These are phyloP conservation scores for Rugonectria rugulosa DNA, from an alignment of 2,329 filamentous ascomycete genomes.

Conservation along the genomic window DNA sequence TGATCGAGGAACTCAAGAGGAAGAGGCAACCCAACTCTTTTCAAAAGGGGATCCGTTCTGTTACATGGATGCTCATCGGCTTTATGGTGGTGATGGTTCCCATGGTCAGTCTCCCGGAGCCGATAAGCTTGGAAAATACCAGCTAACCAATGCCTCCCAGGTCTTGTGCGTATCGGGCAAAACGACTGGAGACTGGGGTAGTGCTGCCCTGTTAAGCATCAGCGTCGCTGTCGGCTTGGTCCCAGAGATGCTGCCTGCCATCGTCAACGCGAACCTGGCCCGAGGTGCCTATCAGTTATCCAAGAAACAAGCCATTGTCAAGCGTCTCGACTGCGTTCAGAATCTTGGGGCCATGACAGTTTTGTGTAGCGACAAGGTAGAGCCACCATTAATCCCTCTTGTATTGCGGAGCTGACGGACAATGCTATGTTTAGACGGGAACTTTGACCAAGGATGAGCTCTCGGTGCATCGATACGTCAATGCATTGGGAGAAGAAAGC, in stretches of 20 bases:
- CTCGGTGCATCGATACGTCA: constrained; percentile 33
- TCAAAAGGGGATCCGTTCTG: constrained; percentile 39
- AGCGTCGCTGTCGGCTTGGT: constrained; percentile 42
- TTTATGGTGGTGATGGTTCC: constrained; percentile 43
- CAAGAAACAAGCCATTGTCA: constrained; percentile 47
- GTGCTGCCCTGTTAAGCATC: constrained; percentile 39
- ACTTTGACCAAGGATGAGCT: constrained; percentile 42
- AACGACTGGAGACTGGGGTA: constrained; percentile 36
- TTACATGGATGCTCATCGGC: constrained; percentile 40
- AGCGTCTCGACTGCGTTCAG: constrained; percentile 43
- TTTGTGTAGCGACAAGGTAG: constrained; percentile 42
- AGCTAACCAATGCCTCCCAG: neutral
- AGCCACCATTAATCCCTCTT: neutral
- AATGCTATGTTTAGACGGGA: constrained; percentile 28
- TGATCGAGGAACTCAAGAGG: too few species aligned
- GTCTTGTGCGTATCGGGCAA: neutral
- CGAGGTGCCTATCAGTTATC: constrained; percentile 25
- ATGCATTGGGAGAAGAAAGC: constrained; percentile 22
- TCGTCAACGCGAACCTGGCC: constrained; percentile 41
- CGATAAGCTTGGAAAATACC: neutral
- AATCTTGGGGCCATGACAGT: constrained; percentile 42
- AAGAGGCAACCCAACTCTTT: constrained; percentile 38
- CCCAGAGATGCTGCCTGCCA: constrained; percentile 42
- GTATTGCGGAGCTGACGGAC: neutral
- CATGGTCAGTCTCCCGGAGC: constrained; percentile 30